Evolutionary conservation across 179 eudicot genomes (phyloP).

Genomic region (Spinacia oleracea): DNA sequence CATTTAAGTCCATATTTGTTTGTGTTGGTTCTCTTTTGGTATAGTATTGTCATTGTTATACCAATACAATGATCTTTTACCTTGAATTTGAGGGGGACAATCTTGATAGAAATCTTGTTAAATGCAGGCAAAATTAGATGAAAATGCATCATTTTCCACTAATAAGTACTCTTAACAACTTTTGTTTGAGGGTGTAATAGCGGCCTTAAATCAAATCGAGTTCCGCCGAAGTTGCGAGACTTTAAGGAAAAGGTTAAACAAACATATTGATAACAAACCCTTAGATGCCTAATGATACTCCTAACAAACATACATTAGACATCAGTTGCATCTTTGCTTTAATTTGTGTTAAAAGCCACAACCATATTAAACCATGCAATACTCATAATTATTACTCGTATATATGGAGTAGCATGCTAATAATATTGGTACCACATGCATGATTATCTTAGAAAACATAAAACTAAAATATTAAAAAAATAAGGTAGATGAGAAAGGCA

Average conservation of each 20-base stretch:
- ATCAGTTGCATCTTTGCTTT: not conserved
- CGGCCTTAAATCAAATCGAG: too few species aligned
- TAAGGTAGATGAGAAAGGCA: slow-evolving; percentile 18
- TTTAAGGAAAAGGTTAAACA: too few species aligned
- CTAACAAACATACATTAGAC: too few species aligned
- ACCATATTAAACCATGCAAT: slow-evolving; percentile 14
- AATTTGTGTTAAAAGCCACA: slow-evolving; percentile 20
- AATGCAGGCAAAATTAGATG: slow-evolving; percentile 14
- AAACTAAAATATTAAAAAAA: too few species aligned
- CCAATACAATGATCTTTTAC: slow-evolving; percentile 1
- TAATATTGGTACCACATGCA: slow-evolving; percentile 31
- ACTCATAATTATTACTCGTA: slow-evolving; percentile 20
- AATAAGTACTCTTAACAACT: slow-evolving; percentile 2
- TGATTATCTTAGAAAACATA: slow-evolving; percentile 24
- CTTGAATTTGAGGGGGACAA: not conserved
- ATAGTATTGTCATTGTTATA: not conserved
- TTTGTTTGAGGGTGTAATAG: too few species aligned
- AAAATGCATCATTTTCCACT: slow-evolving; percentile 23
- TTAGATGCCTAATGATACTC: too few species aligned
- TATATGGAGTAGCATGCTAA: slow-evolving; percentile 31
- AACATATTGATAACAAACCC: too few species aligned
- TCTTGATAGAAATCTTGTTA: not conserved
- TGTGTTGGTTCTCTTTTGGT: slow-evolving; percentile 7
- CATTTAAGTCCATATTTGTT: not conserved
- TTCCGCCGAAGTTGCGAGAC: too few species aligned